Evolutionary conservation across 441 rosid genomes (phyloP).

Genomic region (Breynia disticha): DNA sequence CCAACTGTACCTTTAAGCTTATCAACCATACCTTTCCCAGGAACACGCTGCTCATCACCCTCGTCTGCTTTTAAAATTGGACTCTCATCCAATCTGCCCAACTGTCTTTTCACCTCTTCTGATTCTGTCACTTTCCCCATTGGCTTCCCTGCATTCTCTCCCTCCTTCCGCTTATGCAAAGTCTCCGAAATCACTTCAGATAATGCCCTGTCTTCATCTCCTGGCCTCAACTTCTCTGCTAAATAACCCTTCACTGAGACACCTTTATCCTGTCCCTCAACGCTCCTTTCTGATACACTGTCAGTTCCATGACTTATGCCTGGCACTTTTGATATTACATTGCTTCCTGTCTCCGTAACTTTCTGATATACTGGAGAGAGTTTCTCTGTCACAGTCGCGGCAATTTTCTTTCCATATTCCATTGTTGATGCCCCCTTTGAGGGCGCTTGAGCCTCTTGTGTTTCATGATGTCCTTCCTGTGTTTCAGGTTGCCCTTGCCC

Average conservation of each 20-base stretch:
- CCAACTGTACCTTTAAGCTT: constrained; percentile 45
- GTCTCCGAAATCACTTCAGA: constrained; percentile 49
- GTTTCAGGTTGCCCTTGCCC: constrained; percentile 19
- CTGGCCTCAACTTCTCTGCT: constrained; percentile 48
- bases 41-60: constrained; percentile 6
- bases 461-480: neutral
- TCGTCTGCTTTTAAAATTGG: constrained; percentile 6
- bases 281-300: neutral
- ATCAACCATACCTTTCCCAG: constrained; percentile 28
- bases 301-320: constrained; percentile 3
- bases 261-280: constrained; percentile 28
- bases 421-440: constrained; percentile 15
- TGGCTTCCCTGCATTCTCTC: constrained; percentile 13
- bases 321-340: constrained; percentile 25
- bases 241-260: constrained; percentile 40
- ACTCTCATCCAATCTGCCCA: constrained; percentile 20
- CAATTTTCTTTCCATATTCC: constrained; percentile 40
- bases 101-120: constrained; percentile 32
- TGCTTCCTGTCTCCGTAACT: constrained; percentile 37
- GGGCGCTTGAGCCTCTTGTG: constrained; percentile 5
- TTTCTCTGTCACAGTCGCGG: constrained; percentile 30
- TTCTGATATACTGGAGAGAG: constrained; percentile 38
- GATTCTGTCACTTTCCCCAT: constrained; percentile 38
- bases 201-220: constrained; percentile 67
- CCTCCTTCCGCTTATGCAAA: constrained; percentile 23